Evolutionary conservation across 768 basidiomycete species (phyloP).

Genomic region (Pleurotus ostreatus): DNA sequence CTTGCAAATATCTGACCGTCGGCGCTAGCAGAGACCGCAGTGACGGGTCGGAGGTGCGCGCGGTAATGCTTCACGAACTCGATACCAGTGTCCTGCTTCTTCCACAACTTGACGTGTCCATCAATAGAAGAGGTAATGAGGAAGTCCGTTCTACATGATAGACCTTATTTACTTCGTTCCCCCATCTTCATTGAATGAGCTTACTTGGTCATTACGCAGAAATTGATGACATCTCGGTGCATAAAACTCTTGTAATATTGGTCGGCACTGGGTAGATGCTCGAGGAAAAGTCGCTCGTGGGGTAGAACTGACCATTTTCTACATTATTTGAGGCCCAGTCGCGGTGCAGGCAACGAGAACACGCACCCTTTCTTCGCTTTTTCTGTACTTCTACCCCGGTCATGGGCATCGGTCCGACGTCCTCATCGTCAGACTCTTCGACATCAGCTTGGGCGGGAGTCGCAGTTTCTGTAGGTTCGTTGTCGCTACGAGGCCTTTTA

Average conservation of each 20-base stretch:
- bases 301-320: slow-evolving; percentile 64
- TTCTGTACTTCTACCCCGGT: slow-evolving; percentile 38
- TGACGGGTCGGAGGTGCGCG: slow-evolving; percentile 79
- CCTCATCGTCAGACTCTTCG: slow-evolving; percentile 59
- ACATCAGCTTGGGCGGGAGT: background rate
- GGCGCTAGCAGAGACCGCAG: slow-evolving; percentile 79
- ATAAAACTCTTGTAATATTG: slow-evolving; percentile 98
- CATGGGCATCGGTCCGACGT: slow-evolving; percentile 88
- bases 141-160: slow-evolving; percentile 73
- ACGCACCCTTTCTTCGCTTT: slow-evolving; percentile 83
- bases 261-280: slow-evolving; percentile 87
- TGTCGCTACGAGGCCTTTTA: background rate
- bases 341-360: slow-evolving; percentile 7
- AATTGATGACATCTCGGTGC: slow-evolving; percentile 92
- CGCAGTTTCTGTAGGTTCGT: background rate
- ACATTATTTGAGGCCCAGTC: slow-evolving; percentile 30
- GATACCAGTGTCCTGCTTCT: slow-evolving; percentile 92
- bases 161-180: background rate
- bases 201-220: slow-evolving; percentile 83
- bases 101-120: slow-evolving; percentile 98
- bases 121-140: slow-evolving; percentile 92
- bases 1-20: slow-evolving; percentile 93
- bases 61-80: slow-evolving; percentile 99
- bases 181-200: slow-evolving; percentile 19
- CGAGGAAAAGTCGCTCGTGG: slow-evolving; percentile 89